A percentile compares a stretch with the other conserved stretches of the same genome.
Evolutionary conservation across 2,329 filamentous ascomycete species (phyloP).

Genomic region (Cladosporium sp.): DNA sequence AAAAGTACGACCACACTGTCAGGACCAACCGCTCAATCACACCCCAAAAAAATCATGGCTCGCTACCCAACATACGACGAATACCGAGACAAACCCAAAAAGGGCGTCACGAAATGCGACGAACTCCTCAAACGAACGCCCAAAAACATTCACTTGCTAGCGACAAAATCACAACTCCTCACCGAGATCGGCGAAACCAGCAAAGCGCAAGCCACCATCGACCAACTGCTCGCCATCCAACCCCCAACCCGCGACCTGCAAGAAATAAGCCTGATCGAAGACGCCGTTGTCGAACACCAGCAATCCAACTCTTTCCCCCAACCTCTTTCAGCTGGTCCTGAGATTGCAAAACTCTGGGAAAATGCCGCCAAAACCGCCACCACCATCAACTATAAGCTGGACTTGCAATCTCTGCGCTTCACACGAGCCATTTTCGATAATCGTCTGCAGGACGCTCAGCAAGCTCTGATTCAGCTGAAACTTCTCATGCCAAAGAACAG

Average conservation of each 20-base stretch:
- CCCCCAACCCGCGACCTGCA: constrained; percentile 24
- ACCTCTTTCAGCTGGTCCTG: constrained; percentile 23
- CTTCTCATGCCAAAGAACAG: constrained; percentile 27
- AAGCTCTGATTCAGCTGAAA: constrained; percentile 32
- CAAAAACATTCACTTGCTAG: constrained; percentile 25
- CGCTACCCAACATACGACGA: constrained; percentile 31
- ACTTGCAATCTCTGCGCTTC: constrained; percentile 27
- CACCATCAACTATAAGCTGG: constrained; percentile 22
- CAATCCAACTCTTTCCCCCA: constrained; percentile 24
- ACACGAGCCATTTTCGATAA: constrained; percentile 27
- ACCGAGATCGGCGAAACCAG: constrained; percentile 19
- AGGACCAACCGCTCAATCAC: too few species aligned
- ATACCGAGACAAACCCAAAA: constrained; percentile 26
- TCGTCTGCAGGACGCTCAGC: constrained; percentile 29
- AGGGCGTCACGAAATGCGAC: constrained; percentile 31
- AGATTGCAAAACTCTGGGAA: constrained; percentile 30
- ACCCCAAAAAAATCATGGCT: constrained; percentile 27
- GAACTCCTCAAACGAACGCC: constrained; percentile 28
- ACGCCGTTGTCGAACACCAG: constrained; percentile 23
- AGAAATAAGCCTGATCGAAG: constrained; percentile 26
- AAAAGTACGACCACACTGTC: too few species aligned
- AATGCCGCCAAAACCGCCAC: constrained; percentile 24
- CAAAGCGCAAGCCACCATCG: constrained; percentile 20
- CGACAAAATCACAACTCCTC: constrained; percentile 28
- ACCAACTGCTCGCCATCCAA: constrained; percentile 21